Base-by-base conservation (phyloP, 768 basidiomycete species). In the Kwoniella sp. region DNA sequence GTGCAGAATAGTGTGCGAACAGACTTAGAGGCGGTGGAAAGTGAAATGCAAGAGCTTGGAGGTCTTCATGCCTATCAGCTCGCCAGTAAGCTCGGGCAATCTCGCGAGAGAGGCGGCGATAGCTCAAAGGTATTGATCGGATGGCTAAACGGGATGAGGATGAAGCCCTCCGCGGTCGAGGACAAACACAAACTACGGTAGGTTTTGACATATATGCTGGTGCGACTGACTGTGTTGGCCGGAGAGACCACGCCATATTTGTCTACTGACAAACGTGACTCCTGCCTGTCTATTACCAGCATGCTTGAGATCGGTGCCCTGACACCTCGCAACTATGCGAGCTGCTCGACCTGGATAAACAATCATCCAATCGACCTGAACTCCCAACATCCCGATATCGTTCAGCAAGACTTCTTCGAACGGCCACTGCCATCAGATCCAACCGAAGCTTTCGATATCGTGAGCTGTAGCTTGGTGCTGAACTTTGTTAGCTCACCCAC, bases 271-370 rank as follows among this genome's bases (percentile, higher is more conserved):
- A n/a, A n/a, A n/a, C n/a, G n/a, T n/a, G n/a, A n/a, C n/a, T n/a
- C n/a, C n/a, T n/a, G n/a, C n/a, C n/a, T n/a, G 33, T 33, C 33
- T 33, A 33, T 13, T 33, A 33, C 7, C 27, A 94, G 92, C 56
- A 80, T 95, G 57, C 84, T 96, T 4, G 92, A 96, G 81, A 89
- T 94, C 1, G 92, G 93, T 0, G 92, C 93, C 13, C 82, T 96
- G 49, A 87, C 85, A 65, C 90, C 89, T 10, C 88, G 91, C 70
- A 96, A 94, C 78, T 93, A 89, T 73, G 81, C 79, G 6, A 80
- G 83, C 4, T 88, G 86, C 64, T 77, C 82, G 10, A 79, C 84
- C 1, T 95, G 92, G 91, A 86, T 96, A 55, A 82, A 85, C 19
- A 83, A 83, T 27, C 86, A 83, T 0, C 87, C 91, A 0, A 91